These are phyloP conservation scores for Leptographium wingfieldii DNA, from an alignment of 2,329 filamentous ascomycete genomes.

Conservation along the genomic window DNA sequence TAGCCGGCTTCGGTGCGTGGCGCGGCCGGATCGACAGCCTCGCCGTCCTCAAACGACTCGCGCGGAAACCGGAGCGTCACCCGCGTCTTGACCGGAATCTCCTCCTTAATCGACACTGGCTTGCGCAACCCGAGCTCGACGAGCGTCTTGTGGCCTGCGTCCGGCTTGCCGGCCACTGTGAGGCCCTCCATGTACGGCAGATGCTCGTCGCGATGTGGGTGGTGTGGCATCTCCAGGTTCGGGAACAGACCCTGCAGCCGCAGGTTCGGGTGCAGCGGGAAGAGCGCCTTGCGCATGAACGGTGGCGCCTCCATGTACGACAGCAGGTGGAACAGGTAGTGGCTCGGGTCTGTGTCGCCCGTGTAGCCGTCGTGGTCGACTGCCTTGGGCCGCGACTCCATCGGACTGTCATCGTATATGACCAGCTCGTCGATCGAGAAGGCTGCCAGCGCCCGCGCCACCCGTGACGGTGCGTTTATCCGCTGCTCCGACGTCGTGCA, in stretches of 20 bases:
- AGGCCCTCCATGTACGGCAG: slow-evolving; percentile 71
- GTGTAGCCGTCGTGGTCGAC: slow-evolving; percentile 46
- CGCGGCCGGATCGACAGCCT: slow-evolving; percentile 52
- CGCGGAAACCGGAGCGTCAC: slow-evolving; percentile 57
- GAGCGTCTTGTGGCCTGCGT: slow-evolving; percentile 33
- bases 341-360: slow-evolving; percentile 60
- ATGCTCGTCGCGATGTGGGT: slow-evolving; percentile 65
- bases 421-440: slow-evolving; percentile 79
- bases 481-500: slow-evolving; percentile 63
- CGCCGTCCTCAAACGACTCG: slow-evolving; percentile 30
- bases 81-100: slow-evolving; percentile 57
- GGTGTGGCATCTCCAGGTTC: slow-evolving; percentile 74
- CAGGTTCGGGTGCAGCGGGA: slow-evolving; percentile 69
- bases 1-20: slow-evolving; percentile 68
- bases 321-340: slow-evolving; percentile 69
- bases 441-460: slow-evolving; percentile 69
- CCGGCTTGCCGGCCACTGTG: slow-evolving; percentile 35
- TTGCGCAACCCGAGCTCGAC: slow-evolving; percentile 46
- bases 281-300: slow-evolving; percentile 63
- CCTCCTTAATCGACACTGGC: slow-evolving; percentile 41
- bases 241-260: slow-evolving; percentile 60
- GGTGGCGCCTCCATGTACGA: slow-evolving; percentile 77
- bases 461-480: slow-evolving; percentile 57
- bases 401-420: slow-evolving; percentile 59
- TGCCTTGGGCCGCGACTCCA: slow-evolving; percentile 29